Evolutionary conservation across 1,284 basidiomycete genomes (phyloP), one percentile per base, ranked within the genome.

Genomic region (Omphalotus olearius): DNA sequence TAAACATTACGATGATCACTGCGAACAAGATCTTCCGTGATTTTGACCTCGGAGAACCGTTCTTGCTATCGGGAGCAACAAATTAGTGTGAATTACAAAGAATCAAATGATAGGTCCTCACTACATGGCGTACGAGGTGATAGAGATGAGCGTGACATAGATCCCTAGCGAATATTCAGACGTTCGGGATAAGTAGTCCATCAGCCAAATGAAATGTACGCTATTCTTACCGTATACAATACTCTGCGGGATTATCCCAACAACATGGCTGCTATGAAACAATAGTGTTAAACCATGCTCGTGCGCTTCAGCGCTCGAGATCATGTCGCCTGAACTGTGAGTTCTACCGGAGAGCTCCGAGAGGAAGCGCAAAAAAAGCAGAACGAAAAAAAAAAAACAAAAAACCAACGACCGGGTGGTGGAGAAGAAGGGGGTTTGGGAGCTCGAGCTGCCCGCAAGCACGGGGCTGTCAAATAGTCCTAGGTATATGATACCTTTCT

Each of bases 1-100:
- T 20, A 20, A 52, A 52, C 50, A 52, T 52, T 17, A 46, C 45
- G 6, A 52, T 46, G 6, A 38, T 47, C 18, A 35, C 23, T 2
- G 44, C 38, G 18, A 52, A 52, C 26, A 52, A 26, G 17, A 52
- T 13, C 28, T 41, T 52, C 11, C 44, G 50, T 9, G 26, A 20
- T 41, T 23, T 45, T 18, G 50, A 46, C 14, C 16, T 7, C 5
- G 47, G n/a, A n/a, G n/a, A 30, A 10, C 50, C 50, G 40, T 39
- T 33, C 14, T 39, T 44, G 17, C 50, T 52, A 33, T 7, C 16
- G 33, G n/a, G n/a, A n/a, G n/a, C n/a, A 33, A 16, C n/a, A 17
- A 13, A 4, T 33, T 13, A 33, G 30, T 10, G 30, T 33, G 9
- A 9, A 33, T 33, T 13, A 7, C 30, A 9, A 2, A 7, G 30